Conservation (phyloP, 352 stramenopile genomes). For the Globisporangium polare region DNA sequence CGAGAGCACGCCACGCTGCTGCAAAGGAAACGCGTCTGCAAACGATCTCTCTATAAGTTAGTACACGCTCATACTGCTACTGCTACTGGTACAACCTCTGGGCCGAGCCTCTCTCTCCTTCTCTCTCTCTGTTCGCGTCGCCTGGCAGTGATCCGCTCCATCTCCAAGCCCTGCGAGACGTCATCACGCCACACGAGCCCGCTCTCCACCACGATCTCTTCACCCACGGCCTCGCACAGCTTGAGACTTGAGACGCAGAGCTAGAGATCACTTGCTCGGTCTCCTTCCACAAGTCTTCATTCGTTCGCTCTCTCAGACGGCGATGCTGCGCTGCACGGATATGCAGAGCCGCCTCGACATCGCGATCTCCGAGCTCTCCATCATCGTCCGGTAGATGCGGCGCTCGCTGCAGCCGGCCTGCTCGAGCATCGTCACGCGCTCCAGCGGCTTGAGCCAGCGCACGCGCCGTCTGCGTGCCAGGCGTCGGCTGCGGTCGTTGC, state of each 20-base stretch:
- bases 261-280: not conserved
- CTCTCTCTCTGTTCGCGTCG: not conserved
- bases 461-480: slow-evolving; percentile 17
- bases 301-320: not conserved
- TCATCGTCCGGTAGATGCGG: slow-evolving; percentile 52
- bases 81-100: not conserved
- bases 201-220: too few species aligned
- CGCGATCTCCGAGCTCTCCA: slow-evolving; percentile 47
- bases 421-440: slow-evolving; percentile 27
- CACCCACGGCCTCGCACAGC: too few species aligned
- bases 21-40: too few species aligned
- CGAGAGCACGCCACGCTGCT: too few species aligned
- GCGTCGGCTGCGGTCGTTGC: slow-evolving; percentile 3
- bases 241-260: too few species aligned
- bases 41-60: not conserved
- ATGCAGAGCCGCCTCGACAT: slow-evolving; percentile 36
- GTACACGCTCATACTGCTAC: not conserved
- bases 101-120: not conserved
- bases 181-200: too few species aligned
- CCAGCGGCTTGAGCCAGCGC: slow-evolving; percentile 29
- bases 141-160: not conserved
- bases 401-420: slow-evolving; percentile 36
- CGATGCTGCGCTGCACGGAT: slow-evolving; percentile 8
- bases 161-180: too few species aligned
- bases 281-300: not conserved